These are phyloP conservation scores for Medicago ruthenica DNA, from an alignment of 306 rosid genomes.

Conservation along the genomic window DNA sequence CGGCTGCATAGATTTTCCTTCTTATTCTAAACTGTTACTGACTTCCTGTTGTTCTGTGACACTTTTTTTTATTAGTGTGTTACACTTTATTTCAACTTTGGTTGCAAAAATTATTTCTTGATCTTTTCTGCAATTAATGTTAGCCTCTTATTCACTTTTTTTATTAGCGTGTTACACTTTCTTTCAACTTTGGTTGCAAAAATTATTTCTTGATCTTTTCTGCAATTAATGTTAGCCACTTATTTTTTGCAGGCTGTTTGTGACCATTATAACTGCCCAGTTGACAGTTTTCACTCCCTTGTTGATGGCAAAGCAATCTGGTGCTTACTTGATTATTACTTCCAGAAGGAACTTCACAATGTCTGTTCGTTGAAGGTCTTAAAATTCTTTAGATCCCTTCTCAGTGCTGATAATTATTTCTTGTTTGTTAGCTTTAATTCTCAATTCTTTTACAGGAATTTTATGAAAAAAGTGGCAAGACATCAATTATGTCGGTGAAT, in stretches of 20 bases:
- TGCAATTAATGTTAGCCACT: conserved; percentile 11
- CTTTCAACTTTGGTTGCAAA: conserved; percentile 5
- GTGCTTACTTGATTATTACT: conserved; percentile 94
- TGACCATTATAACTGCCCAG: conserved; percentile 62
- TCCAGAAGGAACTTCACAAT: conserved; percentile 76
- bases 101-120: conserved; percentile 1
- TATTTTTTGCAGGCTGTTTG: conserved; percentile 76
- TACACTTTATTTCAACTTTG: conserved; percentile 16
- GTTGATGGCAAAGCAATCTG: conserved; percentile 96
- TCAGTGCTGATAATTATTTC: conserved; percentile 19
- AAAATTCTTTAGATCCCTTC: conserved; percentile 37
- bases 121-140: conserved; percentile 19
- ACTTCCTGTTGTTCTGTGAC: conserved; percentile 8
- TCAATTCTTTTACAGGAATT: conserved; percentile 59
- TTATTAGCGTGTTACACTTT: background rate
- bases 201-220: conserved; percentile 1
- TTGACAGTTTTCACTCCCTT: conserved; percentile 66
- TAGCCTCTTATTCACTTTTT: background rate
- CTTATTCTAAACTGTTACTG: background rate
- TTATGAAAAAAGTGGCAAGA: conserved; percentile 49
- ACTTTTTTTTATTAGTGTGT: background rate
- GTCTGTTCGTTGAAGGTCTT: conserved; percentile 72
- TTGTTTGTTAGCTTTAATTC: conserved; percentile 27
- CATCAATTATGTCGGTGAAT: conserved; percentile 68
- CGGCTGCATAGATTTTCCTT: conserved; percentile 25